Percentiles rank a stretch among this genome's conserved stretches.
These are phyloP conservation scores for Setaria viridis DNA, from an alignment of 202 grass and related monocot species.

Conservation along the genomic window DNA sequence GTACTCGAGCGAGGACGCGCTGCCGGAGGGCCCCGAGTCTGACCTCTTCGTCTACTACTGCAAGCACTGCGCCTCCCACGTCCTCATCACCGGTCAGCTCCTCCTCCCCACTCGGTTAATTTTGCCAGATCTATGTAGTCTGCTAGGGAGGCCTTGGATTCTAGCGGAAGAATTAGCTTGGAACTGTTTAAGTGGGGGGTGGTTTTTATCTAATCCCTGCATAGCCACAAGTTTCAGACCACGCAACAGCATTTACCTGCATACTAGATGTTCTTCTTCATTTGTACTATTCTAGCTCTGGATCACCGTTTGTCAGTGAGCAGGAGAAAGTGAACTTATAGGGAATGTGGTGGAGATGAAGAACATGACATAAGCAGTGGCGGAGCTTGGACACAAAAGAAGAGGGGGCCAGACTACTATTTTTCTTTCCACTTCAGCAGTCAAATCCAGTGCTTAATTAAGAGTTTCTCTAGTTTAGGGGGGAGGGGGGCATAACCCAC, in stretches of 20 bases:
- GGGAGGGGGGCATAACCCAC: too few species aligned
- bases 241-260: neutral
- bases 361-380: too few species aligned
- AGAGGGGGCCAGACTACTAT: too few species aligned
- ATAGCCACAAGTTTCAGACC: neutral
- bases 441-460: too few species aligned
- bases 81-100: conserved; percentile 87
- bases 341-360: neutral
- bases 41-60: conserved; percentile 99
- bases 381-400: too few species aligned
- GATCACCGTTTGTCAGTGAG: neutral
- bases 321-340: neutral
- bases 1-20: conserved; percentile 97
- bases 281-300: neutral
- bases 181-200: neutral
- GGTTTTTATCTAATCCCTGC: neutral
- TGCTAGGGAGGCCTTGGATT: neutral
- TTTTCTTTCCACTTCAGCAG: too few species aligned
- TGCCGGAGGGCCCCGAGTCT: conserved; percentile 88
- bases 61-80: conserved; percentile 96
- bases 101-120: neutral
- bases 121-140: conserved; percentile 38
- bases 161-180: neutral
- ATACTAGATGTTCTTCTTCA: neutral
- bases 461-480: too few species aligned